Evolutionary conservation across 1,284 basidiomycete species (phyloP).

Genomic region (Melampsora americana): DNA sequence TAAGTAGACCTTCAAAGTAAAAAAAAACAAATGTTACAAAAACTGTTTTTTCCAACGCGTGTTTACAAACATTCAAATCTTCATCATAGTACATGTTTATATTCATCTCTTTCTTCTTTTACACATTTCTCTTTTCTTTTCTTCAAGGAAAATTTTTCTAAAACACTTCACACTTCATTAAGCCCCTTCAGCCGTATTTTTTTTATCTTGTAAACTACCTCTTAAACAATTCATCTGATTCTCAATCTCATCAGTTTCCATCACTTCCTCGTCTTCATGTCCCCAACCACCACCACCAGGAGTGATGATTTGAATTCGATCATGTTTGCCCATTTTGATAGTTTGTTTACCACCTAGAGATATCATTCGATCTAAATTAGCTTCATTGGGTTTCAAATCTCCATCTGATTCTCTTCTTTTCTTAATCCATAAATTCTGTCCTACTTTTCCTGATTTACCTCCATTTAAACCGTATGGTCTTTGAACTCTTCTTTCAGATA

Average conservation of each 20-base stretch:
- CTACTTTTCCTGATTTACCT: conserved; percentile 70
- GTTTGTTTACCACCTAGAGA: conserved; percentile 91
- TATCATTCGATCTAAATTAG: conserved; percentile 62
- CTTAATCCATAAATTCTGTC: conserved; percentile 87
- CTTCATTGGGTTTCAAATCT: conserved; percentile 46
- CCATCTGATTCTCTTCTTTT: conserved; percentile 60
- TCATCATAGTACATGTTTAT: too few species aligned
- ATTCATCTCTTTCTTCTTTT: too few species aligned
- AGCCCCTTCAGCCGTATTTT: not conserved
- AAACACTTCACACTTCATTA: not conserved
- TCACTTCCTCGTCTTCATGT: conserved; percentile 47
- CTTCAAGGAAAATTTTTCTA: too few species aligned
- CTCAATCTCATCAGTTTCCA: not conserved
- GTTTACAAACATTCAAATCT: too few species aligned
- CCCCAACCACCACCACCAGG: conserved; percentile 94
- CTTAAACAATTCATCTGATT: not conserved
- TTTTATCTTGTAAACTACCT: not conserved
- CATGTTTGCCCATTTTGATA: conserved; percentile 78
- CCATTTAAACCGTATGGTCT: conserved; percentile 88
- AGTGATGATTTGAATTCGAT: conserved; percentile 76
- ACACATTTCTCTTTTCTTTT: too few species aligned
- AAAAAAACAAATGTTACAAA: too few species aligned
- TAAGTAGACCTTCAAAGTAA: too few species aligned
- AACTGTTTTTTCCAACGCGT: too few species aligned
- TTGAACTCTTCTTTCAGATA: conserved; percentile 80